A percentile compares a stretch with the other conserved stretches of the same genome.
These are phyloP conservation scores for Ziziphus jujuba DNA, from an alignment of 306 rosid genomes.

Conservation along the genomic window DNA sequence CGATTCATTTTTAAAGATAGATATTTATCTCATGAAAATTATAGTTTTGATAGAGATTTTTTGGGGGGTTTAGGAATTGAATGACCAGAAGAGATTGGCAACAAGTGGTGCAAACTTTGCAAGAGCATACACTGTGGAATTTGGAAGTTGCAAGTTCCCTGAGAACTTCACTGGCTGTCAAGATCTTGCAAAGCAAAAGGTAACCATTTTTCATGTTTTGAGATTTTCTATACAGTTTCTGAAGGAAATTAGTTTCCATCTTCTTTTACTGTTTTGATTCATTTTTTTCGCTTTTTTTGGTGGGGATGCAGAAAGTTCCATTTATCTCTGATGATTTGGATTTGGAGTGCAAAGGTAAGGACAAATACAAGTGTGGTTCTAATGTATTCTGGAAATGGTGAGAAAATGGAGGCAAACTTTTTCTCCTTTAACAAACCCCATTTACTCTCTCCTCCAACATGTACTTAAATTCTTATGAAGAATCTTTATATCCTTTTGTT, in stretches of 20 bases:
- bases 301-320: slow-evolving; percentile 79
- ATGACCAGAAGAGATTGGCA: slow-evolving; percentile 93
- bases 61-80: slow-evolving; percentile 56
- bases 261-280: background rate
- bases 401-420: slow-evolving; percentile 15
- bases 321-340: slow-evolving; percentile 77
- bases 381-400: slow-evolving; percentile 99
- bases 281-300: background rate
- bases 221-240: background rate
- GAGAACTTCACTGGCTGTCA: slow-evolving; percentile 99
- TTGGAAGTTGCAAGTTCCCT: slow-evolving; percentile 99
- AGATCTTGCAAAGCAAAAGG: slow-evolving; percentile 99
- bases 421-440: background rate
- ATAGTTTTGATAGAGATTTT: background rate
- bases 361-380: slow-evolving; percentile 97
- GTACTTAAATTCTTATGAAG: slow-evolving; percentile 30
- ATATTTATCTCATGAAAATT: background rate
- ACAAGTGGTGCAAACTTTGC: slow-evolving; percentile 96
- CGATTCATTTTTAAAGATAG: too few relatives aligned
- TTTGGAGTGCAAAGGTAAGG: slow-evolving; percentile 91
- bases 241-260: background rate
- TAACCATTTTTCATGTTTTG: background rate
- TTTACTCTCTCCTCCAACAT: background rate
- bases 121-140: slow-evolving; percentile 90
- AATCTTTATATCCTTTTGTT: slow-evolving; percentile 9